Base-by-base conservation (phyloP, 768 basidiomycete genomes). In the Filobasidium wieringae region DNA sequence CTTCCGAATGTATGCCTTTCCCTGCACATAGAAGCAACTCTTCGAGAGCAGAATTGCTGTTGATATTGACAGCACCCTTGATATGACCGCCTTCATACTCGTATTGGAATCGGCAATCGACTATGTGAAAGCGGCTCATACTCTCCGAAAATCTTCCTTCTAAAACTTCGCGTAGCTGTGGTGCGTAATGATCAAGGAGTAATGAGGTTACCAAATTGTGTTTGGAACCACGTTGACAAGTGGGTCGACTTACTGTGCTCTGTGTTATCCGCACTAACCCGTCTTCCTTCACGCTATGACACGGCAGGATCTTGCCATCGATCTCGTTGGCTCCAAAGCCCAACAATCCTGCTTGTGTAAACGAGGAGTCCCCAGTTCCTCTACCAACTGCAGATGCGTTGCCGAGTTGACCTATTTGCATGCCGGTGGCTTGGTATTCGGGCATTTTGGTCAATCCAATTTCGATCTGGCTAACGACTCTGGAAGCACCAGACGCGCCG, bases 51-150 rank as follows among this genome's bases (percentile, higher is more conserved):
- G 79, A 72, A 12, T 84, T 84, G 15, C 84, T 87, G 71, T 88
- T 89, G 68, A 97, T 82, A 72, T 96, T 97, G 71, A 91, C 78
- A 7, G 95, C 92, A 14, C 90, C 87, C 9, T 81, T 81, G 63
- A 97, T 82, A 76, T 97, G 95, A 0, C 95, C 95, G 8, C 95
- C 95, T 50, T 79, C 78, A 73, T 84, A 96, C 75, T 99, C 95
- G 68, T 95, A 99, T 62, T 90, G 89, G 74, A 97, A 99, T 40
- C 95, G 86, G 73, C 95, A 97, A 75, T 99, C 95, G 65, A 99
- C 85, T 57, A 99, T 75, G 64, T 86, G 80, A 72, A 79, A 95
- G 45, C 81, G 78, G 36, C 79, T 77, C 57, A 93, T 82, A 60
- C 80, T 75, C 19, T 79, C 69, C 51, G 81, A 74, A 73, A 82